Conservation (phyloP, 805 yeast species). For the Ogataea kodamae region DNA sequence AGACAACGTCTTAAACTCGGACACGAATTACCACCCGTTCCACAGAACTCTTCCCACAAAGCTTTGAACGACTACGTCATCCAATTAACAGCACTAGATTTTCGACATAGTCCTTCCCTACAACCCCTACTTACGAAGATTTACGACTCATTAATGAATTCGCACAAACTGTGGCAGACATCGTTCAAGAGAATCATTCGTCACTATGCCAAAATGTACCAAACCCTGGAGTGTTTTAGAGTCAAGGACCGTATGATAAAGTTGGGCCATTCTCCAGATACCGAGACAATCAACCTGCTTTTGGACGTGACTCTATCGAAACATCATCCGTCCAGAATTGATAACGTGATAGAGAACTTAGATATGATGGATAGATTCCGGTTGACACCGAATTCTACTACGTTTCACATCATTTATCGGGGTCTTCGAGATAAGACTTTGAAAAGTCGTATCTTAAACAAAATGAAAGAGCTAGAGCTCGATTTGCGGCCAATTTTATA, state of each 20-base stretch:
- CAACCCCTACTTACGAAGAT: constrained; percentile 8
- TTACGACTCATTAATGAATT: constrained; percentile 10
- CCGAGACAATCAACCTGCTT: constrained; percentile 13
- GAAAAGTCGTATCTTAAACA: constrained; percentile 4
- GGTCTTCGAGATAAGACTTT: constrained; percentile 10
- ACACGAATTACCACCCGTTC: constrained; percentile 9
- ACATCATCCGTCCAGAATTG: constrained; percentile 10
- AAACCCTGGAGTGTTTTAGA: constrained; percentile 13
- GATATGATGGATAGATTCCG: constrained; percentile 3
- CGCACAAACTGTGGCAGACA: constrained; percentile 5
- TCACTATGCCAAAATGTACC: constrained; percentile 11
- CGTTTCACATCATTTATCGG: constrained; percentile 12
- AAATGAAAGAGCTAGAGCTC: constrained; percentile 5
- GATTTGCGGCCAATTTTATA: constrained; percentile 4
- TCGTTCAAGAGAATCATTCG: constrained; percentile 14
- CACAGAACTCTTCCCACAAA: constrained; percentile 1
- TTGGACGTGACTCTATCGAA: constrained; percentile 11
- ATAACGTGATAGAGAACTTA: constrained; percentile 12
- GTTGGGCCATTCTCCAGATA: constrained; percentile 10
- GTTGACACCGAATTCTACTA: constrained; percentile 10
- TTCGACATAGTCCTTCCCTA: constrained; percentile 3
- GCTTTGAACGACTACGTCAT: constrained; percentile 11
- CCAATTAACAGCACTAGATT: constrained; percentile 7
- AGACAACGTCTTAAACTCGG: constrained; percentile 3
- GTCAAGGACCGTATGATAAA: constrained; percentile 15